phyloP scores from a whole-genome alignment of 75 land plant genomes.

The Sequoia sempervirens region DNA sequence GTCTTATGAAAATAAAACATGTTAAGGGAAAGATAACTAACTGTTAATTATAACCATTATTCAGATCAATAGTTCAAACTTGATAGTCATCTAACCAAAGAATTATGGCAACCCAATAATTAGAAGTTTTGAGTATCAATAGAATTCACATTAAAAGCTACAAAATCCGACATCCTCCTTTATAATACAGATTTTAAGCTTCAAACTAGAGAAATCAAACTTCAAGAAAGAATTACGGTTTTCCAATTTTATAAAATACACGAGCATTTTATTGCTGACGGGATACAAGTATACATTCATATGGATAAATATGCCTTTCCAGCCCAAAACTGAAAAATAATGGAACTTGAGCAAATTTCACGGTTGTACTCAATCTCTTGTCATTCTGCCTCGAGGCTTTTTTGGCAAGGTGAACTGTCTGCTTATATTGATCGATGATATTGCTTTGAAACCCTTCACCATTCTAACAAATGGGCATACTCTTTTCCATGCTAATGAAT shows the following conservation, averaged over 20 bases:
- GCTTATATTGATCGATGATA: neutral
- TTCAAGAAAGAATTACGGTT: neutral
- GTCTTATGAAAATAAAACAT: neutral
- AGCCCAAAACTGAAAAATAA: neutral
- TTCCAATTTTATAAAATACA: neutral
- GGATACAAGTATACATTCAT: neutral
- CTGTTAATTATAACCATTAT: neutral
- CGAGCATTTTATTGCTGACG: neutral
- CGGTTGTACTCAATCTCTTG: neutral
- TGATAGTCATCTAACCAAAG: neutral
- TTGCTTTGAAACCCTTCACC: neutral
- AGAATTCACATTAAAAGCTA: neutral
- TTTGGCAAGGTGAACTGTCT: neutral
- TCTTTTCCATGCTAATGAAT: constrained; percentile 35
- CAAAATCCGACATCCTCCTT: neutral
- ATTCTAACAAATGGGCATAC: neutral
- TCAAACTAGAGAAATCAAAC: neutral
- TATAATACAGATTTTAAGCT: neutral
- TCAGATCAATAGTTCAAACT: neutral
- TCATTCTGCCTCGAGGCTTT: neutral
- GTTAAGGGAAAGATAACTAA: neutral
- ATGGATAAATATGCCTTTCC: neutral
- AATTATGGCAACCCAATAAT: neutral
- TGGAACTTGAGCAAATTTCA: neutral
- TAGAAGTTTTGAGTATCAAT: neutral